phyloP scores from a whole-genome alignment of 768 basidiomycete genomes.

The Gloeopeniophorella convolvens region DNA sequence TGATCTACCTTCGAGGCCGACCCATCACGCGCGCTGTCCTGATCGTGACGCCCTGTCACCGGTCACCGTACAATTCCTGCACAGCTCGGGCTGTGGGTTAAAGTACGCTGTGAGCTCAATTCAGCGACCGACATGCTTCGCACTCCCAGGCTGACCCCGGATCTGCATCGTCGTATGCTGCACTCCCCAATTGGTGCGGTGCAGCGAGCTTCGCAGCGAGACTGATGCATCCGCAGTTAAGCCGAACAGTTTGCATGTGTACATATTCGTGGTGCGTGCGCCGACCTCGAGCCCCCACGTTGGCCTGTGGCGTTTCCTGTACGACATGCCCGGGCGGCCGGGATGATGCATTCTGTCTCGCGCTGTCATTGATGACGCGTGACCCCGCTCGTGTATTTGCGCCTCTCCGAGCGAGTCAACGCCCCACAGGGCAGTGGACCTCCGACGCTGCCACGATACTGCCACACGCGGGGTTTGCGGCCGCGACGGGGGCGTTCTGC shows the following conservation, averaged over 20 bases:
- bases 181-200: conserved; percentile 10
- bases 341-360: conserved; percentile 5
- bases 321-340: not conserved
- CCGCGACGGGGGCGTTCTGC: conserved; percentile 10
- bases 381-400: too few relatives aligned
- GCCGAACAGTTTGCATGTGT: conserved; percentile 12
- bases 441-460: too few relatives aligned
- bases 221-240: too few relatives aligned
- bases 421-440: too few relatives aligned
- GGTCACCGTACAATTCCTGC: not conserved
- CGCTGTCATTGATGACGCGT: too few relatives aligned
- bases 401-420: too few relatives aligned
- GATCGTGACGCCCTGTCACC: not conserved
- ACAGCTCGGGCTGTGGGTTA: not conserved
- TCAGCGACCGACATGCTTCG: too few relatives aligned
- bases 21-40: not conserved
- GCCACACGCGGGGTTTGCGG: conserved; percentile 1
- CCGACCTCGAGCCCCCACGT: conserved; percentile 5
- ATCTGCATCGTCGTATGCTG: conserved; percentile 7
- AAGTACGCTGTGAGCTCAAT: not conserved
- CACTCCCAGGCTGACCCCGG: too few relatives aligned
- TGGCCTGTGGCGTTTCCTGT: conserved; percentile 12
- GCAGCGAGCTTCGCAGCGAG: too few relatives aligned
- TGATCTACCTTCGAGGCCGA: conserved; percentile 12
- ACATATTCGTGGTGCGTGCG: conserved; percentile 8